Evolutionary conservation across 1,284 basidiomycete species (phyloP).

Genomic region (Exobasidium cylindrosporum): DNA sequence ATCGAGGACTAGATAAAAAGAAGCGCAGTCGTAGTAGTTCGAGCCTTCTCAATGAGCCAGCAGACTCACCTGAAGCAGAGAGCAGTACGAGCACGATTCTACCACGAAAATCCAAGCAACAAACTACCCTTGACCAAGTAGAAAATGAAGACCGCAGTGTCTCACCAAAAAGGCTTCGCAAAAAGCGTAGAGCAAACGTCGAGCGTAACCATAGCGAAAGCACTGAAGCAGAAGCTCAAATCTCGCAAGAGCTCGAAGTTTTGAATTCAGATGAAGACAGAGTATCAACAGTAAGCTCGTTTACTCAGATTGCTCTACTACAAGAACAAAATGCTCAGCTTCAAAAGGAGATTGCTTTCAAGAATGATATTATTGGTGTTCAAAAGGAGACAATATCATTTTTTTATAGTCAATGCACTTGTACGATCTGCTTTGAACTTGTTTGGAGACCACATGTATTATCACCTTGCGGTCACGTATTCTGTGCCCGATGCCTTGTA

Average conservation of each 20-base stretch:
- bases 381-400: constrained; percentile 27
- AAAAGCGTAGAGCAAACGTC: not conserved
- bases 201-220: not conserved
- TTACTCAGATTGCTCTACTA: not conserved
- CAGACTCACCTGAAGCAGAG: not conserved
- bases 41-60: not conserved
- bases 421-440: constrained; percentile 41
- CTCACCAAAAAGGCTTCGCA: not conserved
- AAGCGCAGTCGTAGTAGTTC: not conserved
- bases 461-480: constrained; percentile 48
- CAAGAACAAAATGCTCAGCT: constrained; percentile 27
- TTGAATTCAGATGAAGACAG: no score
- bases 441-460: constrained; percentile 42
- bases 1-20: not conserved
- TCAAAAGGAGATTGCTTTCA: constrained; percentile 24
- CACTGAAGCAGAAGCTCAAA: not conserved
- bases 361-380: constrained; percentile 18
- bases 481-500: constrained; percentile 47
- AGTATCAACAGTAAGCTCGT: not conserved
- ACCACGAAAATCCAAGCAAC: not conserved
- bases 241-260: no score
- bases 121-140: not conserved
- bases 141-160: not conserved
- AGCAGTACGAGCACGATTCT: not conserved
- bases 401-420: constrained; percentile 31